Evolutionary conservation across 495 filamentous ascomycete genomes (phyloP).

Genomic region (Amniculicola lignicola): DNA sequence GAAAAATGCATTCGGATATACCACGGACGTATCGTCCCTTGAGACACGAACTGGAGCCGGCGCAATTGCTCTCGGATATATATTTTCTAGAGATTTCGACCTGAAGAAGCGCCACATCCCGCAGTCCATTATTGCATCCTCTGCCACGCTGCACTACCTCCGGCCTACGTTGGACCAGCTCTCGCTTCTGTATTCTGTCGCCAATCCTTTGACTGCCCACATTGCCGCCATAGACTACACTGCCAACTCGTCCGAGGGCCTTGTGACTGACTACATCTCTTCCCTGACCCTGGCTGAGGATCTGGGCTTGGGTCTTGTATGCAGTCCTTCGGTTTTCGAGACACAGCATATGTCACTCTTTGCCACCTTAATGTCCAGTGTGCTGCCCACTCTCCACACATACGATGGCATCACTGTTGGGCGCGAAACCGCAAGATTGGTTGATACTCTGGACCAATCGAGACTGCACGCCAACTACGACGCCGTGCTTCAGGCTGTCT

Average conservation of each 20-base stretch:
- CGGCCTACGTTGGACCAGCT: conserved; percentile 85
- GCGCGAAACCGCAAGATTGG: conserved; percentile 78
- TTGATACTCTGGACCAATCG: conserved; percentile 74
- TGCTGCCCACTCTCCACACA: conserved; percentile 82
- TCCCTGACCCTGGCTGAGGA: conserved; percentile 84
- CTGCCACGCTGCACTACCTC: conserved; percentile 74
- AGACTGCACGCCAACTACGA: conserved; percentile 70
- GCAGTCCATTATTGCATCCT: conserved; percentile 82
- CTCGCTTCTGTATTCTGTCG: conserved; percentile 79
- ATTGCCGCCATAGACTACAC: conserved; percentile 90
- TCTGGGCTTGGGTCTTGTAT: conserved; percentile 78
- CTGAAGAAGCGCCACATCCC: conserved; percentile 85
- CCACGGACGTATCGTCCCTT: conserved; percentile 71
- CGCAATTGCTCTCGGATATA: conserved; percentile 88
- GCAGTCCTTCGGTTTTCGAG: conserved; percentile 82
- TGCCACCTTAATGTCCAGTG: conserved; percentile 73
- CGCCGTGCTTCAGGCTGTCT: conserved; percentile 57
- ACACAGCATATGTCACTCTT: conserved; percentile 93
- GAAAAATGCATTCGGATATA: conserved; percentile 75
- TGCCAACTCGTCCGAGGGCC: conserved; percentile 56
- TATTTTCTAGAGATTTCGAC: conserved; percentile 95
- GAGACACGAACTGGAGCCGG: conserved; percentile 88
- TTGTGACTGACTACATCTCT: conserved; percentile 84
- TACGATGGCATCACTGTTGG: conserved; percentile 88
- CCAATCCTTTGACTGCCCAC: conserved; percentile 89